Base-by-base conservation (phyloP, 2,329 filamentous ascomycete genomes). In the Rhynchosporium graminicola region DNA sequence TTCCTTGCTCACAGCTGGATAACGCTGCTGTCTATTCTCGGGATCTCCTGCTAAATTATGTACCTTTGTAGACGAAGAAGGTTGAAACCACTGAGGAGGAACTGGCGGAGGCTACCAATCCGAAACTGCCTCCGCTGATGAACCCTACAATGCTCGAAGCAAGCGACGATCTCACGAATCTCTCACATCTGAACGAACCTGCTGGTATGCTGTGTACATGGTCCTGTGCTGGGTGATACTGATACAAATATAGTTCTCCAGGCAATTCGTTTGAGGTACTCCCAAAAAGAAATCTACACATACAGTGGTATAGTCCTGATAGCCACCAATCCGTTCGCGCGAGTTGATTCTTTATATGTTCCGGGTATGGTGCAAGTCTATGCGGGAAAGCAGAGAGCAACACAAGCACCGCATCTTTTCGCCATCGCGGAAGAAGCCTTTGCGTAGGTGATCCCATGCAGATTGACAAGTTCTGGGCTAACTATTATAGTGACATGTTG, bases 321-420 rank as follows among this genome's bases (percentile, higher is more conserved):
- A 80, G 95, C 95, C 67, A 96, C 95, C 67, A 99, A 99, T 79
- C 95, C 95, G 28, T 99, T 99, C 74, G 95, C 96, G 59, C 86
- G 95, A 68, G 93, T 99, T 69, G 95, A 99, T 77, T 99, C 95
- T 47, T 87, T 99, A 74, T 99, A 99, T 78, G 95, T 99, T 10
- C 93, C 94, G 20, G 95, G 95, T 69, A 99, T 99, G 94, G 93
- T 99, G n/a, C 95, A 99, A 77, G 92, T 98, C 45, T 99, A 99
- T 79, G 93, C 95, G 61, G 95, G 95, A 74, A 98, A 94, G 78
- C 93, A 97, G 77, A 86, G 95, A 78, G 92, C 93, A 63, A 97
- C 95, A 63, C 95, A 98, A 78, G 95, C 96, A 63, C 95, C 95
- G 60, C 95, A 99, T 86, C 80, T 99, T 74, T 99, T 99, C 79